Evolutionary conservation across 139 green algal species (phyloP), one percentile per base, ranked within the genome.

Genomic region (Haematococcus lacustris): DNA sequence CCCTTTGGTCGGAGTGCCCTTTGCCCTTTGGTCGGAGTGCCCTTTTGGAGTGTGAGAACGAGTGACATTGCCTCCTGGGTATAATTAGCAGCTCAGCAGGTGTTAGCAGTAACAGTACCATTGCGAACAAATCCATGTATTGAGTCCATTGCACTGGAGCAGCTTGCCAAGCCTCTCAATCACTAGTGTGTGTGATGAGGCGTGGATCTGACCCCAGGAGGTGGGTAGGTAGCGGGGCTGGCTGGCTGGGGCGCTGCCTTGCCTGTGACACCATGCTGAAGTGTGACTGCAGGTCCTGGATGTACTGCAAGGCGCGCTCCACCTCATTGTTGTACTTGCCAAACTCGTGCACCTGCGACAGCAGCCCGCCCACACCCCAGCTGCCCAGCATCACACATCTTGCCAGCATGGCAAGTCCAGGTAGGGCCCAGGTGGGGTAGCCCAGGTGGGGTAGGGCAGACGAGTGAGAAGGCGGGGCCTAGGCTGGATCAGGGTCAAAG

Each of bases 271-370:
- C 69, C 28, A 5, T 0, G 53, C 38, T 68, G 63, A 30, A 51
- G 71, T 51, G 51, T 66, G 50, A 47, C 61, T 75, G 59, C 50
- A 80, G 41, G 28, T 64, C 63, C 30, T 28, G 2, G 37, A 80
- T 75, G 68, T 73, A 72, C 30, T 41, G 30, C 2, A 80, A 13
- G 17, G 73, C 75, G 62, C 51, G 50, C 50, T 75, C 75, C 38
- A 80, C 75, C 69, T 80, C 69, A 4, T 47, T 7, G 39, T 71
- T 59, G 47, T 75, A 70, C 35, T 37, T 38, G 38, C 75, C 41
- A 62, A 62, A 9, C 38, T 68, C 70, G 43, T 66, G 57, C 37
- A 51, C 70, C 59, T 75, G 53, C 51, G 6, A 68, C 9, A 50
- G 32, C 33, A 50, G 5, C 28, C 32, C 2, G 21, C 2, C 37